A percentile compares a stretch with the other conserved stretches of the same genome.
These are phyloP conservation scores for Puccinia hordei DNA, from an alignment of 1,284 basidiomycete genomes.

Conservation along the genomic window DNA sequence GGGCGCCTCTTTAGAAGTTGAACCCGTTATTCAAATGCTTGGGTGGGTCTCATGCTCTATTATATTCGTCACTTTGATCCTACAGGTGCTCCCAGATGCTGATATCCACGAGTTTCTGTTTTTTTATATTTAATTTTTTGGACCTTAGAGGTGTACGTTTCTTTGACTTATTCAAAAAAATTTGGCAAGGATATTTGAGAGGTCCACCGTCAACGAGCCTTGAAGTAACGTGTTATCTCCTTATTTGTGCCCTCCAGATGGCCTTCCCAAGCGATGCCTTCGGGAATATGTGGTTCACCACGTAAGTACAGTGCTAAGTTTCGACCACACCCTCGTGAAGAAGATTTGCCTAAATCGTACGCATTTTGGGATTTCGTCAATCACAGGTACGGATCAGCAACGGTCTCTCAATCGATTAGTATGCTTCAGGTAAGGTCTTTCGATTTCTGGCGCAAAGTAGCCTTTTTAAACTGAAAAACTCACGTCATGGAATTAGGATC, in stretches of 20 bases:
- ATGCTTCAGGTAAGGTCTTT: constrained; percentile 23
- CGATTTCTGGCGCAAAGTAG: not conserved
- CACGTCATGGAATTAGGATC: constrained; percentile 25
- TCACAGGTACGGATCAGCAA: constrained; percentile 39
- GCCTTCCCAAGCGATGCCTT: constrained; percentile 38
- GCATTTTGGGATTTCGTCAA: not conserved
- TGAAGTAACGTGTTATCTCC: constrained; percentile 13
- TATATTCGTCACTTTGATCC: not conserved
- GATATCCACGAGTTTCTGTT: not conserved
- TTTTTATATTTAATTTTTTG: no score
- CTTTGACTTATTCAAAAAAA: not conserved
- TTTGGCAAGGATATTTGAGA: not conserved
- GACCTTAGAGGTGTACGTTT: constrained; percentile 16
- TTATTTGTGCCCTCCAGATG: constrained; percentile 13
- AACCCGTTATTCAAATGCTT: constrained; percentile 48
- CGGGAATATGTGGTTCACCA: constrained; percentile 50
- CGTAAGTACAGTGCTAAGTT: constrained; percentile 14
- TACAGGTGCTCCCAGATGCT: not conserved
- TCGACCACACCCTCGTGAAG: not conserved
- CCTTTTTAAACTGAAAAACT: not conserved
- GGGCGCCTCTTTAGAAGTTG: constrained; percentile 40
- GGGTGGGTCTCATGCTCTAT: constrained; percentile 25
- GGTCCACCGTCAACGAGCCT: not conserved
- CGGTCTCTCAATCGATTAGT: constrained; percentile 35
- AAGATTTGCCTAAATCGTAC: not conserved